Evolutionary conservation across 2,329 filamentous ascomycete genomes (phyloP).

Genomic region (Ophiostoma montium): DNA sequence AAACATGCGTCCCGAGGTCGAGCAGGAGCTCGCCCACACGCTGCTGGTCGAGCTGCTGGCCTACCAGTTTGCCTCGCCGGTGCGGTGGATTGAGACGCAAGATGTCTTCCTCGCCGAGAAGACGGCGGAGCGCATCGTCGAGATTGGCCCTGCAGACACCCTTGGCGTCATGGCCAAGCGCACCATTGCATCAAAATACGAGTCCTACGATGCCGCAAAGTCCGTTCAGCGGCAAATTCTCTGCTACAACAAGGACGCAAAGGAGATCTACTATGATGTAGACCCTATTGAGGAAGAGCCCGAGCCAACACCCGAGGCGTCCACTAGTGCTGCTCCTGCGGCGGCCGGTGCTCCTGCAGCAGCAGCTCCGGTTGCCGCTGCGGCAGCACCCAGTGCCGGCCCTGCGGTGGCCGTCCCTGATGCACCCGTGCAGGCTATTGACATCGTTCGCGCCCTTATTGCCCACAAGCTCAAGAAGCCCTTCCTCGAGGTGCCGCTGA

Average conservation of each 20-base stretch:
- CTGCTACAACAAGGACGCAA: constrained; percentile 98
- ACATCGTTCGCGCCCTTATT: constrained; percentile 77
- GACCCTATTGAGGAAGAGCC: constrained; percentile 89
- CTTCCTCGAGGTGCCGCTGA: constrained; percentile 73
- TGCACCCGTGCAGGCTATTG: constrained; percentile 72
- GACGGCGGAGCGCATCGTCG: constrained; percentile 90
- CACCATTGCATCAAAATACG: constrained; percentile 91
- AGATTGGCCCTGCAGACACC: constrained; percentile 93
- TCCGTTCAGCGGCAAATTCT: constrained; percentile 94
- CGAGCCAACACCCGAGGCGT: constrained; percentile 30
- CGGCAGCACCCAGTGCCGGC: constrained; percentile 58
- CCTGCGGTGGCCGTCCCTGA: constrained; percentile 80
- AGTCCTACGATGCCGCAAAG: constrained; percentile 94
- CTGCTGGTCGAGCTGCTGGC: constrained; percentile 96
- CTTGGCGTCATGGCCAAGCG: constrained; percentile 95
- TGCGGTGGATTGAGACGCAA: constrained; percentile 99
- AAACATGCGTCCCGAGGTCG: constrained; percentile 91
- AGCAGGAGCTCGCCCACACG: constrained; percentile 98
- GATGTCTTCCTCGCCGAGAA: constrained; percentile 98
- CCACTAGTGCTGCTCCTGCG: constrained; percentile 34
- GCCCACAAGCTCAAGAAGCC: constrained; percentile 98
- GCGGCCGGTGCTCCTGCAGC: constrained; percentile 43
- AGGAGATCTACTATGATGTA: constrained; percentile 98
- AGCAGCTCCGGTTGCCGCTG: constrained; percentile 35
- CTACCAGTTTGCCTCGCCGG: constrained; percentile 97